Percentiles rank a stretch among this genome's conserved stretches.
Evolutionary conservation across 2,329 filamentous ascomycete genomes (phyloP).

Genomic region (Endoconidiophora laricicola): DNA sequence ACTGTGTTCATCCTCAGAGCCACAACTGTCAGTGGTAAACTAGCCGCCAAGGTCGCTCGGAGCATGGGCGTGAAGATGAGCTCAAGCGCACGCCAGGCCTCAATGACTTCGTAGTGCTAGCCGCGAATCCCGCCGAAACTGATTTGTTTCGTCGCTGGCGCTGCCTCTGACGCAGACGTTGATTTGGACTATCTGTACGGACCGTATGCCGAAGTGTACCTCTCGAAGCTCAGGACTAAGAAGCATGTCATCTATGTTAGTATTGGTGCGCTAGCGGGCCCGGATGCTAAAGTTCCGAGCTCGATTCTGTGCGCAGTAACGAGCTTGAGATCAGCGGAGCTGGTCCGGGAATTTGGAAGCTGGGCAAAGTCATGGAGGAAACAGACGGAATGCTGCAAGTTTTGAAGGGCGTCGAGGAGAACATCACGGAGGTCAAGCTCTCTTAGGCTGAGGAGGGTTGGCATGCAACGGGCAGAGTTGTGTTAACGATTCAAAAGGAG

Average conservation of each 20-base stretch:
- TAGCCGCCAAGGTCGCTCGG: slow-evolving; percentile 32
- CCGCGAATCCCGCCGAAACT: not conserved
- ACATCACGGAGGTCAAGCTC: slow-evolving; percentile 15
- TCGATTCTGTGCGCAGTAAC: slow-evolving; percentile 28
- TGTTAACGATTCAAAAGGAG: slow-evolving; percentile 14
- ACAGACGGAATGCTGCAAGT: slow-evolving; percentile 17
- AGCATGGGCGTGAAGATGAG: slow-evolving; percentile 22
- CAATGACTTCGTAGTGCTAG: not conserved
- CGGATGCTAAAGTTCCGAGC: slow-evolving; percentile 24
- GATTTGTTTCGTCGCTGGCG: slow-evolving; percentile 18
- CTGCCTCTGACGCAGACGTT: slow-evolving; percentile 26
- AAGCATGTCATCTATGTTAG: slow-evolving; percentile 35
- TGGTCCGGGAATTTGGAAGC: slow-evolving; percentile 27
- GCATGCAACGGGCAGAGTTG: slow-evolving; percentile 17
- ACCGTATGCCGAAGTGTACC: slow-evolving; percentile 23
- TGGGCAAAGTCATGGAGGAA: slow-evolving; percentile 17
- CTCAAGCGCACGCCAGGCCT: slow-evolving; percentile 17
- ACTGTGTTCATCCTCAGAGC: slow-evolving; percentile 35
- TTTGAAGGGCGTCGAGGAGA: slow-evolving; percentile 15
- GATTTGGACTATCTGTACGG: slow-evolving; percentile 43
- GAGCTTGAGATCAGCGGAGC: slow-evolving; percentile 31
- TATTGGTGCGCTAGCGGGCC: slow-evolving; percentile 29
- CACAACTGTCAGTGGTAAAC: slow-evolving; percentile 33
- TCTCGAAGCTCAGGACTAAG: slow-evolving; percentile 24
- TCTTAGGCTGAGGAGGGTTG: slow-evolving; percentile 18